A percentile compares a stretch with the other conserved stretches of the same genome.
These are phyloP conservation scores for Pichia membranifaciens DNA, from an alignment of 805 yeast genomes.

Conservation along the genomic window DNA sequence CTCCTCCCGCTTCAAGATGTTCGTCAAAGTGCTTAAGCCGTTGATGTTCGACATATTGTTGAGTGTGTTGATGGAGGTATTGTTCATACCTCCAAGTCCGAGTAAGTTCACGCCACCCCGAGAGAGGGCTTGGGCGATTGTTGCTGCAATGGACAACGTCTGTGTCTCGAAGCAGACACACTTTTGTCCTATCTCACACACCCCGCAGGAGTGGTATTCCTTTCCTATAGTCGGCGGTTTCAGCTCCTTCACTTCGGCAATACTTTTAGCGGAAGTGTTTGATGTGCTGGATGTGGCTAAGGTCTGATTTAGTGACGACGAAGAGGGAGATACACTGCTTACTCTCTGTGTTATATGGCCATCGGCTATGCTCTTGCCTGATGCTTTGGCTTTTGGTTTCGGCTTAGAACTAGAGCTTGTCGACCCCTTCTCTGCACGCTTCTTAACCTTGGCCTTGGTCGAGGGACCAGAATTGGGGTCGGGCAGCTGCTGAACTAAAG, in stretches of 20 bases:
- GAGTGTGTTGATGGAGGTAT: constrained; percentile 2
- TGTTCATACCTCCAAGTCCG: constrained; percentile 7
- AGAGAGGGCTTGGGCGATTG: constrained; percentile 9
- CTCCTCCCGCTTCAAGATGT: constrained; percentile 10
- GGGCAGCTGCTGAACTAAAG: neutral
- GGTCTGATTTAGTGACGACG: too few relatives aligned
- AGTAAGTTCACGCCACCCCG: constrained; percentile 6
- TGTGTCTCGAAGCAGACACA: constrained; percentile 8
- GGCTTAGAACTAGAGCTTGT: neutral
- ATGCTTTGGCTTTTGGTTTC: neutral
- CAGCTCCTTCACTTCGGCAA: neutral
- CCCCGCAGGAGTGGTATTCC: constrained; percentile 10
- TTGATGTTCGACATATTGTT: neutral
- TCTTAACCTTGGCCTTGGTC: neutral
- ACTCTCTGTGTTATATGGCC: too few relatives aligned
- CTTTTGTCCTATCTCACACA: constrained; percentile 8
- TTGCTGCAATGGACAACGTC: constrained; percentile 8
- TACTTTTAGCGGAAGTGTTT: too few relatives aligned
- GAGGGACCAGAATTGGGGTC: neutral
- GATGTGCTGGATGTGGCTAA: too few relatives aligned
- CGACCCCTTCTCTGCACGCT: neutral
- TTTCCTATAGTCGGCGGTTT: neutral
- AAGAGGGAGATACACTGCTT: too few relatives aligned
- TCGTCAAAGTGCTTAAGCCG: constrained; percentile 1
- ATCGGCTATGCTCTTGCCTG: neutral